Evolutionary conservation across 805 yeast genomes (phyloP).

Genomic region (Wickerhamomyces kurtzmanii): DNA sequence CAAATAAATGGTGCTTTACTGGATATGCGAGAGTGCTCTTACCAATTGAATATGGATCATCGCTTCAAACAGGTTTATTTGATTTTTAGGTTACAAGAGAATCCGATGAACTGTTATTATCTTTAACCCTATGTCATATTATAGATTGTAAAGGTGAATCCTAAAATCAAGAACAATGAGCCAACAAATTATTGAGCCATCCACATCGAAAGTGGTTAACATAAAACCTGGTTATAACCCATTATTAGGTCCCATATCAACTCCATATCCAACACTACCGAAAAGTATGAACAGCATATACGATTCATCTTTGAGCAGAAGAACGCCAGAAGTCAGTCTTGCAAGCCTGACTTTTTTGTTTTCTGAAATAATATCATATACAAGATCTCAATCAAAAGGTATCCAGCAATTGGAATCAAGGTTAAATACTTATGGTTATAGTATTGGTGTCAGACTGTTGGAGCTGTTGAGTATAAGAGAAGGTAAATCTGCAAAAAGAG

Average conservation of each 20-base stretch:
- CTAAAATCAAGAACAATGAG: slow-evolving; percentile 1
- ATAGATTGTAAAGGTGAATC: no score
- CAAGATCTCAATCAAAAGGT: slow-evolving; percentile 52
- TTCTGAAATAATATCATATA: slow-evolving; percentile 59
- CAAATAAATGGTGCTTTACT: no score
- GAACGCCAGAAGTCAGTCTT: slow-evolving; percentile 56
- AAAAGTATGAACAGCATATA: slow-evolving; percentile 29
- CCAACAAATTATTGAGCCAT: slow-evolving; percentile 13
- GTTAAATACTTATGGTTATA: slow-evolving; percentile 67
- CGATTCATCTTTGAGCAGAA: slow-evolving; percentile 59
- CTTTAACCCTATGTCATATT: no score
- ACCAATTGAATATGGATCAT: no score
- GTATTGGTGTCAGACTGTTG: slow-evolving; percentile 60
- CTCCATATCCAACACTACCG: slow-evolving; percentile 6
- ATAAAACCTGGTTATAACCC: slow-evolving; percentile 17
- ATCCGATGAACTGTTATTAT: no score
- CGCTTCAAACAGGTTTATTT: no score
- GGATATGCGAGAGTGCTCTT: no score
- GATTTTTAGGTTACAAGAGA: no score
- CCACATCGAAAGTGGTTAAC: slow-evolving; percentile 9
- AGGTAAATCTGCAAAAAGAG: slow-evolving; percentile 59
- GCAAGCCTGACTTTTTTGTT: slow-evolving; percentile 62
- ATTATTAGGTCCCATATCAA: slow-evolving; percentile 12
- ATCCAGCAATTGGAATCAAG: slow-evolving; percentile 55
- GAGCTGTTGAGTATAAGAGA: slow-evolving; percentile 65